Conservation (phyloP, 495 filamentous ascomycete genomes). For the Immersiella caudata region DNA sequence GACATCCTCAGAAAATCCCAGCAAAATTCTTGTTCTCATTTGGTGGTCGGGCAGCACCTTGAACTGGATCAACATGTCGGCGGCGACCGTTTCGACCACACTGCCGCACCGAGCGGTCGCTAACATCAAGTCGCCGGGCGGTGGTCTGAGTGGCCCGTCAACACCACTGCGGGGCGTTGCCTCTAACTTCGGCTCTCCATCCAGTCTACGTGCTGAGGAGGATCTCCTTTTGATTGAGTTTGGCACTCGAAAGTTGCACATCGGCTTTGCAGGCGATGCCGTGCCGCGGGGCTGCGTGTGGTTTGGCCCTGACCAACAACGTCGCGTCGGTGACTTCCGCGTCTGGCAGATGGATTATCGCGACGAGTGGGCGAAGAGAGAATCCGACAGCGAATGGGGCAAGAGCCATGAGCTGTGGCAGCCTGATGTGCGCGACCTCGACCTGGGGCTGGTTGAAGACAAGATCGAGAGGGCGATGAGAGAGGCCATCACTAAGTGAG, state of each 20-base stretch:
- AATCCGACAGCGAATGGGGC: slow-evolving; percentile 61
- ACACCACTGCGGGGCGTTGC: slow-evolving; percentile 63
- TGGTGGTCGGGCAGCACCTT: not conserved
- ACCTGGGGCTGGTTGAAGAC: slow-evolving; percentile 81
- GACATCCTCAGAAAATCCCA: not conserved
- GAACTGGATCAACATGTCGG: slow-evolving; percentile 18
- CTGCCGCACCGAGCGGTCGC: slow-evolving; percentile 55
- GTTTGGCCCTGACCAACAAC: slow-evolving; percentile 71
- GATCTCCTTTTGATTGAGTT: slow-evolving; percentile 83
- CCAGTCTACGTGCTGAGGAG: slow-evolving; percentile 77
- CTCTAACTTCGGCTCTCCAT: slow-evolving; percentile 71
- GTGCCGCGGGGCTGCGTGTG: slow-evolving; percentile 69
- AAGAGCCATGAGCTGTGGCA: slow-evolving; percentile 79
- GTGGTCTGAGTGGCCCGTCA: slow-evolving; percentile 48
- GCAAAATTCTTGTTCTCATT: not conserved
- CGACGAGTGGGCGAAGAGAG: slow-evolving; percentile 47
- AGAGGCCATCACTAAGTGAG: slow-evolving; percentile 78
- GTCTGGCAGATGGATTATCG: slow-evolving; percentile 63
- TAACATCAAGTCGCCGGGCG: slow-evolving; percentile 49
- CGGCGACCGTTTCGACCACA: slow-evolving; percentile 34
- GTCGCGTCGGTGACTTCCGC: slow-evolving; percentile 81
- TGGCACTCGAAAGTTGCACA: slow-evolving; percentile 74
- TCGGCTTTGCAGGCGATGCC: slow-evolving; percentile 82
- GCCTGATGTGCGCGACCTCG: slow-evolving; percentile 68
- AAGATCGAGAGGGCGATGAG: slow-evolving; percentile 84